phyloP scores from a whole-genome alignment of 202 grass and related monocot species.

The Schoenoplectus tabernaemontani region DNA sequence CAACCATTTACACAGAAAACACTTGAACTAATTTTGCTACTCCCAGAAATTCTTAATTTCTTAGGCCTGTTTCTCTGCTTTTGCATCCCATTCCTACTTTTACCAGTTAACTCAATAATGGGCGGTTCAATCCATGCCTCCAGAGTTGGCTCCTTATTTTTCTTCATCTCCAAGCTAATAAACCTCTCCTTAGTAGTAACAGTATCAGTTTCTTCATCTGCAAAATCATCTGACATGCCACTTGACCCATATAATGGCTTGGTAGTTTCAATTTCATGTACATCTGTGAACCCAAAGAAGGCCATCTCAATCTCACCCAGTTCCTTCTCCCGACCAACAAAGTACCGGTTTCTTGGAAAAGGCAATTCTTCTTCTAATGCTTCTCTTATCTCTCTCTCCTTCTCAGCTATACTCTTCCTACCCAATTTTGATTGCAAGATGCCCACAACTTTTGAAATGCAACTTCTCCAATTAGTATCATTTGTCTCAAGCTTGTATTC shows the following conservation, averaged over 20 bases:
- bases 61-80: slow-evolving; percentile 76
- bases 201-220: slow-evolving; percentile 79
- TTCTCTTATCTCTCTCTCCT: slow-evolving; percentile 46
- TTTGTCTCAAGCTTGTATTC: slow-evolving; percentile 90
- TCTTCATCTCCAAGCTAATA: slow-evolving; percentile 82
- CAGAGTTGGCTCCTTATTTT: slow-evolving; percentile 88
- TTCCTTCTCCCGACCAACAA: slow-evolving; percentile 95
- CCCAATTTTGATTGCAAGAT: slow-evolving; percentile 75
- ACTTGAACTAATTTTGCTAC: slow-evolving; percentile 33
- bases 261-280: slow-evolving; percentile 64
- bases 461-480: slow-evolving; percentile 75
- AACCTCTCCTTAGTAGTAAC: slow-evolving; percentile 52
- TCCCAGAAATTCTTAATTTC: slow-evolving; percentile 58
- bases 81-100: slow-evolving; percentile 40
- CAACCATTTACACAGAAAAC: slow-evolving; percentile 67
- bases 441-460: slow-evolving; percentile 44
- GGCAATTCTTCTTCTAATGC: slow-evolving; percentile 38
- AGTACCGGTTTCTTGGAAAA: slow-evolving; percentile 73
- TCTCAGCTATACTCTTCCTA: slow-evolving; percentile 61
- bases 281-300: slow-evolving; percentile 68
- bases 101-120: slow-evolving; percentile 74
- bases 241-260: slow-evolving; percentile 56
- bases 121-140: slow-evolving; percentile 92
- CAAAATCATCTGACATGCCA: slow-evolving; percentile 75
- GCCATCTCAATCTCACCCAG: slow-evolving; percentile 67